A percentile compares a stretch with the other conserved stretches of the same genome.
These are phyloP conservation scores for Lodderomyces pseudojiufengensis DNA, from an alignment of 1,139 yeast species.

Conservation along the genomic window DNA sequence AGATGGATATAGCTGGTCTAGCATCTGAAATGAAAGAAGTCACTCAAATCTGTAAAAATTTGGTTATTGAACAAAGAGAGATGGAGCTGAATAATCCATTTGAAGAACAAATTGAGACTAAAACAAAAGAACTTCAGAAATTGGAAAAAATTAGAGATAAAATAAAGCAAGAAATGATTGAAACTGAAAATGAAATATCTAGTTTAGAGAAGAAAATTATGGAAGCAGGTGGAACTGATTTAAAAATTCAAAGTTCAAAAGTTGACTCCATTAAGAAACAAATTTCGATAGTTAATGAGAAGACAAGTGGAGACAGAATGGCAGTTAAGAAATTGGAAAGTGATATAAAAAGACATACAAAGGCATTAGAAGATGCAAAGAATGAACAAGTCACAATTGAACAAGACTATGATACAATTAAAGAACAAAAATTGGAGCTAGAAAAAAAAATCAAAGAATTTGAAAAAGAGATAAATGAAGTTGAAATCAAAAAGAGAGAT, in stretches of 20 bases:
- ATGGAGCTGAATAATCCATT: conserved; percentile 21
- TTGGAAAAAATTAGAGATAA: conserved; percentile 37
- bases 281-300: conserved; percentile 58
- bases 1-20: conserved; percentile 65
- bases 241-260: conserved; percentile 75
- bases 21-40: conserved; percentile 46
- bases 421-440: conserved; percentile 31
- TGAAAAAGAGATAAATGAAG: conserved; percentile 22
- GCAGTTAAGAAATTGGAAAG: conserved; percentile 63
- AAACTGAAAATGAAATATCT: conserved; percentile 56
- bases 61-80: conserved; percentile 36
- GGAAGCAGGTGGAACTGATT: conserved; percentile 88
- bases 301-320: conserved; percentile 58
- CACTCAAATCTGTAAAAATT: conserved; percentile 28
- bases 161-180: conserved; percentile 54
- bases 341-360: conserved; percentile 56
- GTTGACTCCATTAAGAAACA: conserved; percentile 74
- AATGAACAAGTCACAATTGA: conserved; percentile 30
- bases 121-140: conserved; percentile 32
- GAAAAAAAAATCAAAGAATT: conserved; percentile 30
- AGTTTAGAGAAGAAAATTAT: conserved; percentile 71
- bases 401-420: conserved; percentile 27
- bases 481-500: conserved; percentile 29
- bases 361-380: conserved; percentile 43
- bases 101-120: conserved; percentile 35